Conservation (phyloP, 164 flowering plant genomes). For the Vitis rotundifolia region DNA sequence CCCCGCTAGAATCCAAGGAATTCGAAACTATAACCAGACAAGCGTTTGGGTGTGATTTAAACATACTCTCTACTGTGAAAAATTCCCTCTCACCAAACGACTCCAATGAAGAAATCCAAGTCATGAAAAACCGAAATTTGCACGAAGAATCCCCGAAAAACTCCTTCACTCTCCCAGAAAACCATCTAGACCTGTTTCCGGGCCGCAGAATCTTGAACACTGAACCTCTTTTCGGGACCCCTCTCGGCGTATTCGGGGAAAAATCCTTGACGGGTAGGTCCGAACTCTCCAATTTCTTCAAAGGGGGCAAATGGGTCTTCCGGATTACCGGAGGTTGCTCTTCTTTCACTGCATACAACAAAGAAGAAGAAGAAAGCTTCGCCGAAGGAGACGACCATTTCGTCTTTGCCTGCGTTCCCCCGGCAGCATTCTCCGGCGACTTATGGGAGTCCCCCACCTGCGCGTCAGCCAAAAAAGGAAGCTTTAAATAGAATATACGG, state of each 20-base stretch:
- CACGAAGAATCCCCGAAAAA: constrained; percentile 56
- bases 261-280: constrained; percentile 10
- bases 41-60: constrained; percentile 68
- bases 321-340: constrained; percentile 32
- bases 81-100: constrained; percentile 59
- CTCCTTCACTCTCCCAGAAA: constrained; percentile 36
- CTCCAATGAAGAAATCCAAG: constrained; percentile 78
- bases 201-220: constrained; percentile 18
- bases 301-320: constrained; percentile 29
- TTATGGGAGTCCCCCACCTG: constrained; percentile 13
- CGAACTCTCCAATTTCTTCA: constrained; percentile 21
- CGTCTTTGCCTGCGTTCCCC: constrained; percentile 9
- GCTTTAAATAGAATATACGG: constrained; percentile 18
- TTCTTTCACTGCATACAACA: constrained; percentile 44
- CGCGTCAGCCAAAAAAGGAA: constrained; percentile 12
- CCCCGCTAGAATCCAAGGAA: constrained; percentile 60
- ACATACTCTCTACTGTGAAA: constrained; percentile 61
- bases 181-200: constrained; percentile 20
- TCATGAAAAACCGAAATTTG: constrained; percentile 69
- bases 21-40: constrained; percentile 71
- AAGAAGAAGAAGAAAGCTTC: constrained; percentile 31
- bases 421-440: constrained; percentile 15
- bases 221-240: constrained; percentile 8
- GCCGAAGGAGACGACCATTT: constrained; percentile 16
- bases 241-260: constrained; percentile 11